Percentiles rank a stretch among this genome's conserved stretches.
Conservation (phyloP, 371 early-diverging fungal species). For the Mucor indicus region DNA sequence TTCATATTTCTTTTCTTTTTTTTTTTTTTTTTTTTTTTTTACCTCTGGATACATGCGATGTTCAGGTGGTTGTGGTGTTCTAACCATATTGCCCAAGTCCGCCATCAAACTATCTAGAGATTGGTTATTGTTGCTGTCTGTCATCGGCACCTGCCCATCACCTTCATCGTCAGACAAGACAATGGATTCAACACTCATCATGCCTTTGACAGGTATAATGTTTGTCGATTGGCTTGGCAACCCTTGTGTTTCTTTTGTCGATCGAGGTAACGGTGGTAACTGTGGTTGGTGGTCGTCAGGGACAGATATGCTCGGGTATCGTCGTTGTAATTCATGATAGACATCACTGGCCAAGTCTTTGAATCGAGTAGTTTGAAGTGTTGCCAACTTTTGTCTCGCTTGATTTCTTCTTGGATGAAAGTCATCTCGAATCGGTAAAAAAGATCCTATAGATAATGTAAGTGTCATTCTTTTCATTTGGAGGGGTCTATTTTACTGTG, state of each 20-base stretch:
- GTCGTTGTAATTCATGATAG: slow-evolving; percentile 75
- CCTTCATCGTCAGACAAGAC: slow-evolving; percentile 26
- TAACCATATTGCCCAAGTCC: slow-evolving; percentile 74
- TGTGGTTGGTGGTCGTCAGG: slow-evolving; percentile 18
- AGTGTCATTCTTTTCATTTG: background rate
- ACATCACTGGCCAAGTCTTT: slow-evolving; percentile 92
- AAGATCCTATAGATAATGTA: slow-evolving; percentile 66
- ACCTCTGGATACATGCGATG: too few relatives aligned
- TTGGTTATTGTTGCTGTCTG: slow-evolving; percentile 5
- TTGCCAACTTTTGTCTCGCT: slow-evolving; percentile 94
- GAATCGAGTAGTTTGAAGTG: slow-evolving; percentile 81
- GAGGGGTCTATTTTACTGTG: slow-evolving; percentile 45
- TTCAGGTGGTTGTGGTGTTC: slow-evolving; percentile 9
- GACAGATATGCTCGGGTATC: slow-evolving; percentile 57
- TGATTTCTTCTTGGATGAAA: slow-evolving; percentile 96
- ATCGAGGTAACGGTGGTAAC: slow-evolving; percentile 32
- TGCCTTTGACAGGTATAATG: slow-evolving; percentile 50
- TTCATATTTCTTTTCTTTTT: background rate
- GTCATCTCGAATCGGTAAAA: slow-evolving; percentile 76
- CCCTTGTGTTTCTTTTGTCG: slow-evolving; percentile 16
- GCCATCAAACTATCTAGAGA: slow-evolving; percentile 78
- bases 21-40: background rate
- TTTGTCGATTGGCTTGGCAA: slow-evolving; percentile 44
- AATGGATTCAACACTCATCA: slow-evolving; percentile 40
- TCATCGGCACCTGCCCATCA: slow-evolving; percentile 2